These are phyloP conservation scores for Trichoderma citrinoviride DNA, from an alignment of 2,329 filamentous ascomycete species.

Conservation along the genomic window DNA sequence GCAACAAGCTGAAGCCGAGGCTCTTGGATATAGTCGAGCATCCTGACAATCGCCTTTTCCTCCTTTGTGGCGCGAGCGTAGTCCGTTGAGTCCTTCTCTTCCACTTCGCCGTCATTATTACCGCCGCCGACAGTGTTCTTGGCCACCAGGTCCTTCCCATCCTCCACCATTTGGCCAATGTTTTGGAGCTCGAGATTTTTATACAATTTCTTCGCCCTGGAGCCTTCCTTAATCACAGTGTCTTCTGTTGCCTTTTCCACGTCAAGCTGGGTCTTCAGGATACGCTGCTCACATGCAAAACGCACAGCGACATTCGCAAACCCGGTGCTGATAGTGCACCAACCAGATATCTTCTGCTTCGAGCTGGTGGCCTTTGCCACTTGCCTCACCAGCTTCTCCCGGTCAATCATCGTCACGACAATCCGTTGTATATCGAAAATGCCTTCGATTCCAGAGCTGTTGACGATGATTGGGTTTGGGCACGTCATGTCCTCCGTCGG, in stretches of 20 bases:
- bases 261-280: slow-evolving; percentile 2
- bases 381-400: slow-evolving; percentile 9
- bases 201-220: neutral
- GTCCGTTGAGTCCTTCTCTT: neutral
- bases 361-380: neutral
- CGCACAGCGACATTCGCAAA: slow-evolving; percentile 3
- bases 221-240: neutral
- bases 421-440: slow-evolving; percentile 21
- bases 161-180: neutral
- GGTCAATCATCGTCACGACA: slow-evolving; percentile 15
- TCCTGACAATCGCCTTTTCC: slow-evolving; percentile 1
- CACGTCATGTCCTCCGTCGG: neutral
- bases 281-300: neutral
- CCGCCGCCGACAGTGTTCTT: neutral
- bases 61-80: neutral
- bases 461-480: slow-evolving; percentile 21
- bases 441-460: slow-evolving; percentile 17
- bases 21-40: slow-evolving; percentile 17
- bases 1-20: slow-evolving; percentile 1
- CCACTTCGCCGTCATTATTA: neutral
- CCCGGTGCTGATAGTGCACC: slow-evolving; percentile 20
- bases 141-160: neutral
- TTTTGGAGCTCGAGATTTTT: neutral
- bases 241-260: neutral
- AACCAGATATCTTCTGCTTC: slow-evolving; percentile 14